Evolutionary conservation across 805 yeast species (phyloP).

Genomic region (Candida corydali): DNA sequence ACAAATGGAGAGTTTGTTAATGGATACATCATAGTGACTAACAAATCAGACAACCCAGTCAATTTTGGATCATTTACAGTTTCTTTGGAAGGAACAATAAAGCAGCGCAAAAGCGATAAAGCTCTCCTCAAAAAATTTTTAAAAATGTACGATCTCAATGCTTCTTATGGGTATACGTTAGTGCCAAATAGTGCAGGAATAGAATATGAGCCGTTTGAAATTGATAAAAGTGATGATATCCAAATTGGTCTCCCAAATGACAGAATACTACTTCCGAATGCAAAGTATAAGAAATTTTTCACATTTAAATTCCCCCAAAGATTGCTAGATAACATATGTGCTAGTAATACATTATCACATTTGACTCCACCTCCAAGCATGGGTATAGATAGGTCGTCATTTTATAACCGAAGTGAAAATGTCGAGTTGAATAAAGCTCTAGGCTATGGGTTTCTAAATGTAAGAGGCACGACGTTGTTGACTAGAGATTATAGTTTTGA

Average conservation of each 20-base stretch:
- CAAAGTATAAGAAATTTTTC: slow-evolving; percentile 54
- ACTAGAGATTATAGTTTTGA: slow-evolving; percentile 45
- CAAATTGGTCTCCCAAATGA: slow-evolving; percentile 46
- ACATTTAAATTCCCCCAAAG: slow-evolving; percentile 55
- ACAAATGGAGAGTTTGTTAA: slow-evolving; percentile 39
- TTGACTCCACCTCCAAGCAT: slow-evolving; percentile 40
- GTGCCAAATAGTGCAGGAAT: slow-evolving; percentile 51
- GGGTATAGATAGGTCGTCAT: slow-evolving; percentile 38
- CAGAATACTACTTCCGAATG: slow-evolving; percentile 45
- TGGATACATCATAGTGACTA: slow-evolving; percentile 45
- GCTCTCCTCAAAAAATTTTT: slow-evolving; percentile 46
- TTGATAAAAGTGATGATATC: slow-evolving; percentile 45
- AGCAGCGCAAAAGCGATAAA: slow-evolving; percentile 26
- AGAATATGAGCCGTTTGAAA: slow-evolving; percentile 39
- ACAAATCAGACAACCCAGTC: slow-evolving; percentile 41
- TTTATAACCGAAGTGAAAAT: slow-evolving; percentile 28
- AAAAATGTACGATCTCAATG: slow-evolving; percentile 58
- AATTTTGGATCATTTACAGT: slow-evolving; percentile 43
- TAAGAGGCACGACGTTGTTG: slow-evolving; percentile 50
- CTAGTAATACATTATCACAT: slow-evolving; percentile 38
- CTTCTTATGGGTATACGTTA: slow-evolving; percentile 47
- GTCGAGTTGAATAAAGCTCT: slow-evolving; percentile 36
- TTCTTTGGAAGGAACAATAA: slow-evolving; percentile 45
- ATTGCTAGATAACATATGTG: slow-evolving; percentile 49
- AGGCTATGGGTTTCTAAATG: slow-evolving; percentile 53